A percentile compares a stretch with the other conserved stretches of the same genome.
Conservation (phyloP, 2,329 filamentous ascomycete genomes). For the Diaporthe sp. region DNA sequence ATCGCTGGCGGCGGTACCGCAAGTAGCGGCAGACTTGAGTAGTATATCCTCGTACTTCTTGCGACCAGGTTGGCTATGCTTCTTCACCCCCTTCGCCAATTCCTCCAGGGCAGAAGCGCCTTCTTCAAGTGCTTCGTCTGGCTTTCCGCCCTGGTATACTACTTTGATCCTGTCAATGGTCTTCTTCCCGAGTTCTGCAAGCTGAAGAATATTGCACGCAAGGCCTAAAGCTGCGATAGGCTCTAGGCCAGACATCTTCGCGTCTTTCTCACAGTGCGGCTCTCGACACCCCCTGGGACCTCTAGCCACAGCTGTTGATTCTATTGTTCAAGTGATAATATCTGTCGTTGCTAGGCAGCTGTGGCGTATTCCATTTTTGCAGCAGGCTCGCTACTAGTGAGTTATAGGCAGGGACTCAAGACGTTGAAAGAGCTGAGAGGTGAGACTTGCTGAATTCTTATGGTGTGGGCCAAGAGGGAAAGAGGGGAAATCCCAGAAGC, state of each 20-base stretch:
- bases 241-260: background rate
- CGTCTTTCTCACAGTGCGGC: too few species aligned
- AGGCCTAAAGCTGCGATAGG: constrained; percentile 6
- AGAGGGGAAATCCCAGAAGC: too few species aligned
- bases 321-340: too few species aligned
- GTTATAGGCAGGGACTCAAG: background rate
- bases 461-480: background rate
- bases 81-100: background rate
- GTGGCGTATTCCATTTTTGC: rapidly evolving
- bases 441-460: background rate
- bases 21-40: background rate
- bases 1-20: background rate
- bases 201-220: constrained; percentile 17
- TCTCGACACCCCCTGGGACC: background rate
- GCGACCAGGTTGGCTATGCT: background rate
- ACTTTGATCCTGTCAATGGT: background rate
- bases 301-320: background rate
- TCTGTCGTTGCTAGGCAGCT: rapidly evolving
- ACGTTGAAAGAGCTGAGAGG: background rate
- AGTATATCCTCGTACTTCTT: constrained; percentile 6
- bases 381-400: too few species aligned
- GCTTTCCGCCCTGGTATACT: background rate
- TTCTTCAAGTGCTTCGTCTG: background rate
- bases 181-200: background rate
- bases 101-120: background rate